These are phyloP conservation scores for Trichoderma virens DNA, from an alignment of 495 filamentous ascomycete genomes.

Conservation along the genomic window DNA sequence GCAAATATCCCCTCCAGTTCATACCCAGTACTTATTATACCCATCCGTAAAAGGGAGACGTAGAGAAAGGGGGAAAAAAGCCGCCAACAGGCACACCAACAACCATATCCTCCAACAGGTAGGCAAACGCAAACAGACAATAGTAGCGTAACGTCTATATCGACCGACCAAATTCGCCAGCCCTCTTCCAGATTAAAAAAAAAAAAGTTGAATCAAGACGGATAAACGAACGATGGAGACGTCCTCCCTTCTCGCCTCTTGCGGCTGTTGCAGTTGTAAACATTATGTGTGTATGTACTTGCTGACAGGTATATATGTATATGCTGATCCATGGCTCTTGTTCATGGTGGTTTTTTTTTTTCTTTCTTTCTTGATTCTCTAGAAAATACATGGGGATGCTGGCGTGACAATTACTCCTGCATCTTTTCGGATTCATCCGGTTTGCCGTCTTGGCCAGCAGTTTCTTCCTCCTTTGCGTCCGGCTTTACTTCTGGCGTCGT, in stretches of 20 bases:
- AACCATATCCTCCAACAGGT: no score
- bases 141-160: no score
- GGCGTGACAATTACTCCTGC: background rate
- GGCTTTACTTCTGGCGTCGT: background rate
- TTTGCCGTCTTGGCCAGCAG: background rate
- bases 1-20: no score
- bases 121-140: no score
- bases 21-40: no score
- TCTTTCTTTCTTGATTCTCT: background rate
- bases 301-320: background rate
- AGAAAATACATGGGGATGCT: background rate
- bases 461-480: background rate
- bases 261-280: background rate
- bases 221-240: background rate
- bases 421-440: background rate
- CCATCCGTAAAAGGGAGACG: no score
- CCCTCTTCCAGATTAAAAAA: background rate
- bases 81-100: no score
- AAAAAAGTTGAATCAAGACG: no score
- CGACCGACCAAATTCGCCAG: no score
- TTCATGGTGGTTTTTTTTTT: background rate
- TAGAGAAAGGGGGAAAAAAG: no score
- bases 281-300: constrained; percentile 10
- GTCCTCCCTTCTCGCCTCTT: background rate
- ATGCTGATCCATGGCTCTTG: background rate